Base-by-base conservation (phyloP, 2,329 filamentous ascomycete species). In the Cercospora sp. region DNA sequence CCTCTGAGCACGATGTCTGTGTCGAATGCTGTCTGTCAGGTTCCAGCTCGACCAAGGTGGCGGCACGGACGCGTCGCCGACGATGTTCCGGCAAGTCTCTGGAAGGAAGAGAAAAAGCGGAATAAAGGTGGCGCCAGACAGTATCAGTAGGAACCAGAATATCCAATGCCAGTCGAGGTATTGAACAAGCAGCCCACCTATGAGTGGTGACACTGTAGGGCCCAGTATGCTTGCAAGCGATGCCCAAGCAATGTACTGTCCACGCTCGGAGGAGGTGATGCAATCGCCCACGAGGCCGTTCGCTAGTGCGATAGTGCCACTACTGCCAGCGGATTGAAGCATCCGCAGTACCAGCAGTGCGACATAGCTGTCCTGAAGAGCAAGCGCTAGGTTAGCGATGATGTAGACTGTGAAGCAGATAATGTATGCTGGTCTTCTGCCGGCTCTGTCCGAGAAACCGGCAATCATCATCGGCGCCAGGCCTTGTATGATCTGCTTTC, bases 251-350 rank as follows among this genome's bases (percentile, higher is more conserved):
- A 94, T 89, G 75, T 91, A 94, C 65, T 85, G 86, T 2, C 91
- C 92, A 72, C 92, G 83, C 77, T 94, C 90, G 0, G 86, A 84
- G 57, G 86, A 88, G 0, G 89, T 87, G 0, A 89, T 85, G 5
- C 93, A 84, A 73, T 95, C 92, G 0, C 90, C 89, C 13, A 94
- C 86, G 1, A 93, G 87, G 1, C 88, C 91, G 69, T 86, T 90
- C 0, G 87, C 87, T 1, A 95, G 81, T 0, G 91, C 89, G n/a
- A 93, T 82, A 0, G 90, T 90, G 0, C 88, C 88, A 72, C 87
- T 89, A 75, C 87, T 90, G 0, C 90, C 89, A 0, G 83, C 82
- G 33, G 87, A 88, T 74, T 91, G 89, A 3, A 90, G 67, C 79
- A 86, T 87, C 0, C 89, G 84, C 8, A 91, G 78, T 2, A 90